phyloP scores from a whole-genome alignment of 2,329 filamentous ascomycete species.

The Microsporum audouinii region DNA sequence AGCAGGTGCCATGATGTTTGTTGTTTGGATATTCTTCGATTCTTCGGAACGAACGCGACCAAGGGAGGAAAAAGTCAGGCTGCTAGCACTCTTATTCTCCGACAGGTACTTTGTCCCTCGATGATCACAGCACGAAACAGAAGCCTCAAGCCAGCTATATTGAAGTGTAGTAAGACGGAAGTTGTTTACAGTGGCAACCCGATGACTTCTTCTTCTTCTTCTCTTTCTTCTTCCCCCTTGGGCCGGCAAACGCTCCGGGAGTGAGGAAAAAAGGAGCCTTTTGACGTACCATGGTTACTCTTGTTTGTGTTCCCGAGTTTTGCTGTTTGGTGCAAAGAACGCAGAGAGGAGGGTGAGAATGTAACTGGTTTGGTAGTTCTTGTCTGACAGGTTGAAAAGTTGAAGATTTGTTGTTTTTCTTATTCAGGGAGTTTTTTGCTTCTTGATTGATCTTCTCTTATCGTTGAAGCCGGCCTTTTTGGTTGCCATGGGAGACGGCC shows the following conservation, averaged over 20 bases:
- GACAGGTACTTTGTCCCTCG: neutral
- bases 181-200: neutral
- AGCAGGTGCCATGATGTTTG: slow-evolving; percentile 2
- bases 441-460: neutral
- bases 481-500: slow-evolving; percentile 11
- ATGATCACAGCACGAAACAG: neutral
- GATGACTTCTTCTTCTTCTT: neutral
- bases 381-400: neutral
- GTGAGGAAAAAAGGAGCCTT: neutral
- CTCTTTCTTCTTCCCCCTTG: neutral
- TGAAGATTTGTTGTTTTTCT: neutral
- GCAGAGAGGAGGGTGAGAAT: neutral
- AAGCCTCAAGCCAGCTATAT: neutral
- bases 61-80: neutral
- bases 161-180: neutral
- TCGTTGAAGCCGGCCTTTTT: neutral
- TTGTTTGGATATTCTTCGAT: neutral
- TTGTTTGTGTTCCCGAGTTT: neutral
- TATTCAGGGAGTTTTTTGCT: neutral
- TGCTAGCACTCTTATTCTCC: neutral
- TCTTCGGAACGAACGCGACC: neutral
- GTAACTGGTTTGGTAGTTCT: neutral
- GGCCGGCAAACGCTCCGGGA: neutral
- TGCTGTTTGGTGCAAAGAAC: neutral
- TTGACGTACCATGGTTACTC: slow-evolving; percentile 2